phyloP scores from a whole-genome alignment of 768 basidiomycete genomes.

The Clavulina sp. region DNA sequence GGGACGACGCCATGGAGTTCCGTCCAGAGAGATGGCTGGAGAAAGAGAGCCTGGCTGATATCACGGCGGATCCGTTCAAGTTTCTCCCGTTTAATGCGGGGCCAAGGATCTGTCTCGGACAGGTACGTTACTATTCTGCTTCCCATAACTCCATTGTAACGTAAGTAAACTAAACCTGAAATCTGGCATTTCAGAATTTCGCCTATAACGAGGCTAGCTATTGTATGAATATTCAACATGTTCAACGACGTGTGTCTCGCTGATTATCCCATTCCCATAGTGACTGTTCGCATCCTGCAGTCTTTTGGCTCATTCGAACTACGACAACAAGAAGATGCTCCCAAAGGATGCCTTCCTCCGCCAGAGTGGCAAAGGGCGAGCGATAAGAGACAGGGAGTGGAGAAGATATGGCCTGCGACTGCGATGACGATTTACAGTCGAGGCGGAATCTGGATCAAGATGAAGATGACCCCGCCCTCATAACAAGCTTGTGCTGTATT shows the following conservation, averaged over 20 bases:
- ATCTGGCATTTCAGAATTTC: not conserved
- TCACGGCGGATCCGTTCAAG: constrained; percentile 21
- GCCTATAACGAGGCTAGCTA: not conserved
- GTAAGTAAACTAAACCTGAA: not conserved
- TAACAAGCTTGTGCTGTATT: no score
- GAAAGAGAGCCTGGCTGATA: constrained; percentile 10
- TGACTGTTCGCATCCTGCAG: constrained; percentile 7
- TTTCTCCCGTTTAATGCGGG: constrained; percentile 50
- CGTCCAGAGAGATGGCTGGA: constrained; percentile 59
- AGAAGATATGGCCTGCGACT: constrained; percentile 6
- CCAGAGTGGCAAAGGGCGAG: constrained; percentile 2
- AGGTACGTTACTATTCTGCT: not conserved
- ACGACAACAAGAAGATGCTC: constrained; percentile 4
- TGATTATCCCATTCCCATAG: no score
- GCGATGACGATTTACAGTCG: constrained; percentile 8
- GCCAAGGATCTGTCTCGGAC: constrained; percentile 24
- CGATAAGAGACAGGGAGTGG: not conserved
- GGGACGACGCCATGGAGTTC: constrained; percentile 57
- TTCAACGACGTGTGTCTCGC: no score
- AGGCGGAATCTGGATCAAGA: no score
- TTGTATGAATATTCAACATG: not conserved
- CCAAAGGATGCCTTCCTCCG: constrained; percentile 2
- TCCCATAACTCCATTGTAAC: not conserved
- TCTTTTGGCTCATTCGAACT: constrained; percentile 2
- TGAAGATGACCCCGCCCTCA: no score